Evolutionary conservation across 345 rosid genomes (phyloP).

Genomic region (Alliaria petiolata): DNA sequence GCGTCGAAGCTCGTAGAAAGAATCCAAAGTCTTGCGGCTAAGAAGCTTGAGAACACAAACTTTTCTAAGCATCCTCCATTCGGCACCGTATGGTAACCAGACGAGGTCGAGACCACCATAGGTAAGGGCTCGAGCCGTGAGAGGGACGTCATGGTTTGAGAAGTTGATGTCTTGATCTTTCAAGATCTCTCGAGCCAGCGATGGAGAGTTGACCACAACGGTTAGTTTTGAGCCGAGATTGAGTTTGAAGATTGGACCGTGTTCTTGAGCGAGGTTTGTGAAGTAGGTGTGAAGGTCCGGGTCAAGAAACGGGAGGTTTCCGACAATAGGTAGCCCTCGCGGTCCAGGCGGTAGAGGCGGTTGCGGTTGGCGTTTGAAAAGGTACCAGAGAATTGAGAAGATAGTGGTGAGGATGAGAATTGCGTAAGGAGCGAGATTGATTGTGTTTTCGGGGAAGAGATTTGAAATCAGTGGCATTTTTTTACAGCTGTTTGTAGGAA

Average conservation of each 20-base stretch:
- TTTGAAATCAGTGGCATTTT: background rate
- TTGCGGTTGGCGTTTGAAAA: background rate
- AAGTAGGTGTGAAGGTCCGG: constrained; percentile 46
- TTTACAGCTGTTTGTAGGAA: background rate
- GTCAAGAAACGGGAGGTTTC: constrained; percentile 46
- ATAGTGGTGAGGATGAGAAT: background rate
- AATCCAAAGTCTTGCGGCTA: constrained; percentile 34
- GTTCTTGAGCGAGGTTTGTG: constrained; percentile 20
- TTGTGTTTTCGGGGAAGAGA: background rate
- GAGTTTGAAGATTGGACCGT: constrained; percentile 46
- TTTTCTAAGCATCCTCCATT: constrained; percentile 46
- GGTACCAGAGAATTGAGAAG: background rate
- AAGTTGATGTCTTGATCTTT: constrained; percentile 43
- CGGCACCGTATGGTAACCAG: constrained; percentile 39
- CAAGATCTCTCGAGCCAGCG: constrained; percentile 37
- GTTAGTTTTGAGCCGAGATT: constrained; percentile 38
- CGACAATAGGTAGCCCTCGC: constrained; percentile 42
- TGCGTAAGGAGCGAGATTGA: background rate
- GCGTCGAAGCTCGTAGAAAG: constrained; percentile 32
- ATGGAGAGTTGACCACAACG: constrained; percentile 36
- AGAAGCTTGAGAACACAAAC: constrained; percentile 30
- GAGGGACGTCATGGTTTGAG: constrained; percentile 42
- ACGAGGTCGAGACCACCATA: constrained; percentile 40
- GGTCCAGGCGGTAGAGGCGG: constrained; percentile 48
- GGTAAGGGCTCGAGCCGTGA: constrained; percentile 1